A percentile compares a stretch with the other conserved stretches of the same genome.
phyloP scores from a whole-genome alignment of 2,329 filamentous ascomycete species.

The Ophiostoma sp. region DNA sequence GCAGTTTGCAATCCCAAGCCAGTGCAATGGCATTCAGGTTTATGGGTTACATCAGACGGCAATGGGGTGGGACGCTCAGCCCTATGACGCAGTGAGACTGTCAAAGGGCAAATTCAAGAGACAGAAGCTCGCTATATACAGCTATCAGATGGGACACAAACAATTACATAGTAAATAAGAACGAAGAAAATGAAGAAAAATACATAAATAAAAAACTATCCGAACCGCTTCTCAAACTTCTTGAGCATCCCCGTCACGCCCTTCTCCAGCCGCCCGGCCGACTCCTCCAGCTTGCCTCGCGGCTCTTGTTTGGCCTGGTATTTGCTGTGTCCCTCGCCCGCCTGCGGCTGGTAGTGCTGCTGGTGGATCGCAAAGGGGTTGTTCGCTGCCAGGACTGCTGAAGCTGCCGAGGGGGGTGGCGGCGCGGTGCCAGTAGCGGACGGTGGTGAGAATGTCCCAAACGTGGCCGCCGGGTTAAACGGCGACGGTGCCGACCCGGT shows the following conservation, averaged over 20 bases:
- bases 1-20: background rate
- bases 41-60: background rate
- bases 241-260: conserved; percentile 67
- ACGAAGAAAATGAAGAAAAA: too few relatives aligned
- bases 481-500: conserved; percentile 33
- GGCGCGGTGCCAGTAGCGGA: conserved; percentile 41
- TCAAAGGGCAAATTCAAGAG: too few relatives aligned
- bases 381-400: conserved; percentile 30
- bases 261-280: conserved; percentile 62
- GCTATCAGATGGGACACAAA: too few relatives aligned
- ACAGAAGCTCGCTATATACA: too few relatives aligned
- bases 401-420: conserved; percentile 27
- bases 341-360: conserved; percentile 64
- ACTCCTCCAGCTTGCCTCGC: conserved; percentile 56
- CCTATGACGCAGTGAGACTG: background rate
- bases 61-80: background rate
- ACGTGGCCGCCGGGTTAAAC: conserved; percentile 19
- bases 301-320: conserved; percentile 44
- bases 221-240: conserved; percentile 73
- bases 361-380: conserved; percentile 48
- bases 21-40: background rate
- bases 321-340: conserved; percentile 48
- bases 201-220: conserved; percentile 32
- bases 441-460: conserved; percentile 39
- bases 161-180: too few relatives aligned